Percentiles rank a stretch among this genome's conserved stretches.
These are phyloP conservation scores for Globisporangium lucens DNA, from an alignment of 352 stramenopile genomes.

Conservation along the genomic window DNA sequence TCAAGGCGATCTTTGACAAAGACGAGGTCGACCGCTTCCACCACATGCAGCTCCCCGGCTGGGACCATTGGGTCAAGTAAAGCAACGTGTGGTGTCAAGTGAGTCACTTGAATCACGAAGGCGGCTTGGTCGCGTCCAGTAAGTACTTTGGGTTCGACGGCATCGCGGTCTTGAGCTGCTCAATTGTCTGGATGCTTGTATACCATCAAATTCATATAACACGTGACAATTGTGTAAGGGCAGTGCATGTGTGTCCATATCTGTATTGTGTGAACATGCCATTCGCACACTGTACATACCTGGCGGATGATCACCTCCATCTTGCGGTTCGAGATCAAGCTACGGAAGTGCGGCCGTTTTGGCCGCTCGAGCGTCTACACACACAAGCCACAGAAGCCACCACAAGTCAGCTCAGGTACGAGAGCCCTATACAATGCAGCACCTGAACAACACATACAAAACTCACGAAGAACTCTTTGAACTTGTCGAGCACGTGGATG, in stretches of 20 bases:
- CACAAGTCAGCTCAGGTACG: not conserved
- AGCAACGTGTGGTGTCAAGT: not conserved
- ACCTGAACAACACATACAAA: too few relatives aligned
- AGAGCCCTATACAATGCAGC: not conserved
- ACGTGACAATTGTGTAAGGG: not conserved
- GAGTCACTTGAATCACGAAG: not conserved
- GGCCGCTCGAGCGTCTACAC: constrained; percentile 42
- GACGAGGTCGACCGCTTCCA: constrained; percentile 10
- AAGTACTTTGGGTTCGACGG: constrained; percentile 42
- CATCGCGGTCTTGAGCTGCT: constrained; percentile 43
- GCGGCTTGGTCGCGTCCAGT: constrained; percentile 23
- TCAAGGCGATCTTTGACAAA: constrained; percentile 20
- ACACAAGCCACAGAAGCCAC: not conserved
- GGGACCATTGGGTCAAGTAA: constrained; percentile 14
- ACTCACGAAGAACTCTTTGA: constrained; percentile 67
- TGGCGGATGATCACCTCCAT: constrained; percentile 59
- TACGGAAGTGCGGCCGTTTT: constrained; percentile 50
- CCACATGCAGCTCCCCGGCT: constrained; percentile 12
- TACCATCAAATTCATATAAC: not conserved
- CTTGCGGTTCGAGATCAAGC: constrained; percentile 54
- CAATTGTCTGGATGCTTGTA: constrained; percentile 33
- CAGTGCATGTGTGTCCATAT: not conserved
- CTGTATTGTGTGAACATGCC: not conserved
- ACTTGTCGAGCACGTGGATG: constrained; percentile 61
- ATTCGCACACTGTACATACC: constrained; percentile 14